These are phyloP conservation scores for Begonia peltatifolia DNA, from an alignment of 306 rosid species.

Conservation along the genomic window DNA sequence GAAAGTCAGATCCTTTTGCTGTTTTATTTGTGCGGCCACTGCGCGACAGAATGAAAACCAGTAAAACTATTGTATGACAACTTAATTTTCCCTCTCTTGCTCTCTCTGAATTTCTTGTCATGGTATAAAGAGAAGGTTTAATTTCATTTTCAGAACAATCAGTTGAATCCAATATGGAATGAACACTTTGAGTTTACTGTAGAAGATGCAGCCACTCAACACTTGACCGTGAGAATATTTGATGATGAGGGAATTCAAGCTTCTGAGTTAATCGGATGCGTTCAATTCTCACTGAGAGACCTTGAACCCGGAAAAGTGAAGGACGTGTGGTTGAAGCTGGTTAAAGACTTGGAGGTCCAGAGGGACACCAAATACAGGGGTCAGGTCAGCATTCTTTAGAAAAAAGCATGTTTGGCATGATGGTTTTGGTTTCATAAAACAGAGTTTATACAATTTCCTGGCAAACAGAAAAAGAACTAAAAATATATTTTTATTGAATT, in stretches of 20 bases:
- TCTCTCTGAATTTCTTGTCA: background rate
- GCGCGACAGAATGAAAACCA: slow-evolving; percentile 53
- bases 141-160: slow-evolving; percentile 44
- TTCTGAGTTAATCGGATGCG: slow-evolving; percentile 69
- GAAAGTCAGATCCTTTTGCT: slow-evolving; percentile 92
- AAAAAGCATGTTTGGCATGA: no score
- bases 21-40: slow-evolving; percentile 67
- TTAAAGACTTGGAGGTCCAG: slow-evolving; percentile 71
- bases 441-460: no score
- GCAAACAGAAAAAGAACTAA: no score
- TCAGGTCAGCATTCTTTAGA: slow-evolving; percentile 42
- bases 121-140: slow-evolving; percentile 3
- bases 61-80: slow-evolving; percentile 62
- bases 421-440: no score
- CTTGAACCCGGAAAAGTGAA: slow-evolving; percentile 85
- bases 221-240: slow-evolving; percentile 68
- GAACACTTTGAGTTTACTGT: slow-evolving; percentile 74
- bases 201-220: slow-evolving; percentile 64
- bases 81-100: slow-evolving; percentile 2
- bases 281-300: slow-evolving; percentile 41
- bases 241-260: slow-evolving; percentile 84
- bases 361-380: slow-evolving; percentile 77
- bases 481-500: no score
- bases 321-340: slow-evolving; percentile 67
- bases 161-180: slow-evolving; percentile 91